These are phyloP conservation scores for Calonectria multiphialidica DNA, from an alignment of 2,329 filamentous ascomycete genomes.

Conservation along the genomic window DNA sequence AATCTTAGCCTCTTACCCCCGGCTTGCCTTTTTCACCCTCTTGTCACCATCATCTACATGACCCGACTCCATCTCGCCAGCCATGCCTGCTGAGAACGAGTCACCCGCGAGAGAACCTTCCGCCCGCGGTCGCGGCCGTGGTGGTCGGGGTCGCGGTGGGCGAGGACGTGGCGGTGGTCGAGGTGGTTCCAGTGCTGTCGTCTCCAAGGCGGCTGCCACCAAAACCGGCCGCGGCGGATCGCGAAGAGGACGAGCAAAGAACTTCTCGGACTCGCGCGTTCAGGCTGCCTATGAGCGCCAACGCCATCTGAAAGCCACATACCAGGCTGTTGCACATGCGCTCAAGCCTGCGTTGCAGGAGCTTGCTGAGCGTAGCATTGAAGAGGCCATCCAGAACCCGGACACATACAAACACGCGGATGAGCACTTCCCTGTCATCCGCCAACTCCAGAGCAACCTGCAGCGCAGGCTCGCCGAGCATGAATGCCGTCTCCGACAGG, in stretches of 20 bases:
- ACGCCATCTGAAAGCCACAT: constrained; percentile 74
- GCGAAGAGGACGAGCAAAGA: constrained; percentile 66
- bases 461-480: constrained; percentile 47
- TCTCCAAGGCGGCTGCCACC: constrained; percentile 48
- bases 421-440: constrained; percentile 65
- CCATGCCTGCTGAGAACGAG: constrained; percentile 55
- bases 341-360: constrained; percentile 76
- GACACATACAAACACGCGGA: constrained; percentile 64
- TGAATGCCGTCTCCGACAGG: constrained; percentile 48
- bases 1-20: constrained; percentile 28
- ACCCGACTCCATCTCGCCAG: constrained; percentile 42
- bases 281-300: constrained; percentile 73
- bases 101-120: constrained; percentile 52
- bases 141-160: constrained; percentile 47
- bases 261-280: constrained; percentile 64
- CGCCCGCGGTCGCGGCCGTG: constrained; percentile 51
- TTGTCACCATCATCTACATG: constrained; percentile 44
- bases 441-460: constrained; percentile 57
- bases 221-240: constrained; percentile 54
- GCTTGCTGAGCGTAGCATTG: constrained; percentile 70
- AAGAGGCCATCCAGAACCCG: constrained; percentile 67
- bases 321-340: constrained; percentile 71
- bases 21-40: constrained; percentile 30
- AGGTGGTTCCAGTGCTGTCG: constrained; percentile 45
- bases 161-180: constrained; percentile 47